Percentiles rank a stretch among this genome's conserved stretches.
phyloP scores from a whole-genome alignment of 345 rosid genomes.

The Eucalyptus rudis region DNA sequence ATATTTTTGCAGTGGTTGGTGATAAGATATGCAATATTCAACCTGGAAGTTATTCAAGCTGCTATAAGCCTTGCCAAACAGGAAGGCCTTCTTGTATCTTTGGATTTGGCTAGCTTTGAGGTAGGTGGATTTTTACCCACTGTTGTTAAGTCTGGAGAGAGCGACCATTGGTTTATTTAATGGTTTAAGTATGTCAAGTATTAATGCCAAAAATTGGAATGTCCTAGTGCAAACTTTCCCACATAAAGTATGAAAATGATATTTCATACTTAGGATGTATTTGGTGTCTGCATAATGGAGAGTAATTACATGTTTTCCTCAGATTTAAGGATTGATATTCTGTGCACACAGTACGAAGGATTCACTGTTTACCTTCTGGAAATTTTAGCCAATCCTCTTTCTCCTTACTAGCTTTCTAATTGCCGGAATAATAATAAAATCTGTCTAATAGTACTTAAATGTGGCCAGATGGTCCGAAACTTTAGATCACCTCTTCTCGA shows the following conservation, averaged over 20 bases:
- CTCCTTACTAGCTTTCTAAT: neutral
- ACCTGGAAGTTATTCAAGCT: constrained; percentile 65
- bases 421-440: neutral
- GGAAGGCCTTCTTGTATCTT: constrained; percentile 68
- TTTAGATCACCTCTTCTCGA: constrained; percentile 45
- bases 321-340: neutral
- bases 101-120: constrained; percentile 99
- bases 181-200: neutral
- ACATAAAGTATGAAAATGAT: neutral
- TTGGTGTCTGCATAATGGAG: neutral
- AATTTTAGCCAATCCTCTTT: neutral
- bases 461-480: constrained; percentile 76
- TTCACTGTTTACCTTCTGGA: neutral
- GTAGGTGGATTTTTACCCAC: constrained; percentile 15
- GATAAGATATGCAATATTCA: constrained; percentile 58
- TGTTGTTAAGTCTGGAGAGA: neutral
- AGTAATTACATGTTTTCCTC: neutral
- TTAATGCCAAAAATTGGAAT: neutral
- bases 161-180: neutral
- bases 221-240: neutral
- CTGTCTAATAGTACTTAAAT: neutral
- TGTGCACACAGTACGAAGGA: neutral
- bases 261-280: too few relatives aligned
- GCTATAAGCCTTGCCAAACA: constrained; percentile 73
- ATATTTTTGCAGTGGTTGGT: constrained; percentile 69